Evolutionary conservation across 2,329 filamentous ascomycete genomes (phyloP), one percentile per base, ranked within the genome.

Genomic region (Gnomoniopsis smithogilvyi): DNA sequence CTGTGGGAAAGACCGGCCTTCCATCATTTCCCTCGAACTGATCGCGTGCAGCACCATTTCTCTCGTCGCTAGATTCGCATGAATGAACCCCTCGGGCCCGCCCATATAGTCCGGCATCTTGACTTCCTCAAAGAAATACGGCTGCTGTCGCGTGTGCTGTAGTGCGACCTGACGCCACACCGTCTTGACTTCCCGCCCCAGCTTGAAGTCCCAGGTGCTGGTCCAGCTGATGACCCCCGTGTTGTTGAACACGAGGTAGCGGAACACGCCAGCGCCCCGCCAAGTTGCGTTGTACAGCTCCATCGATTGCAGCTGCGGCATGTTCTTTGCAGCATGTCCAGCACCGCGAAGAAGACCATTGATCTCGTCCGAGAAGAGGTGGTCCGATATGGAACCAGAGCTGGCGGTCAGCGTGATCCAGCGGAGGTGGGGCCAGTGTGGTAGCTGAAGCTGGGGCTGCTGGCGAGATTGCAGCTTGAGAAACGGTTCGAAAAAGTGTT

Each of bases 211-310:
- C 60, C 64, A 67, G 7, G 56, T 51, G 43, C 62, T 59, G 26
- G 58, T 49, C 65, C 65, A 67, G 26, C 47, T 49, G 15, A 65
- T 50, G 11, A 59, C 19, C 24, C 60, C 59, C 24, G 38, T 52
- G 14, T 52, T 43, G 51, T 51, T 38, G 22, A 48, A 58, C 10
- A 63, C 63, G 33, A 61, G 52, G 58, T 69, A 70, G 46, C 66
- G 65, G 64, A 70, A 70, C 24, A 66, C 63, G 43, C 64, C 68
- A 21, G 62, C 67, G 41, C 41, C 41, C 46, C 63, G 64, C 46
- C 56, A 59, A 21, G 63, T 66, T n/a, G 64, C 66, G 56, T 67
- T 67, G 53, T 66, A 70, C 2, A 70, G 50, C 59, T 69, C 68
- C 61, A 70, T 61, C 21, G 66, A 48, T 22, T 62, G 59, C 46